Conservation (phyloP, 371 early-diverging fungal genomes). For the Mucor velutinosus region DNA sequence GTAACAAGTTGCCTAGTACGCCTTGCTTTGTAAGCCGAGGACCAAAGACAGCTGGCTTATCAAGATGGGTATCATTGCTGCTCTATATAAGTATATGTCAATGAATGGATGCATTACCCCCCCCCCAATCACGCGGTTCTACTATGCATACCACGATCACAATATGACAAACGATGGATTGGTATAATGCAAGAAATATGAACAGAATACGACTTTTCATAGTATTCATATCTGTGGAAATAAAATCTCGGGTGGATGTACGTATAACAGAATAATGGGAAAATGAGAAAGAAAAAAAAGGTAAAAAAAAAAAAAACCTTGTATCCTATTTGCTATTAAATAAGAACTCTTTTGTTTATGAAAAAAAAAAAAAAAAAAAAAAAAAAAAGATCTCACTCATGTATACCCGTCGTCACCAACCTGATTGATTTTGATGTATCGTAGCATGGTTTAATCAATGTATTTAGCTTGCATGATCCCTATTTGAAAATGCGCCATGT, state of each 20-base stretch:
- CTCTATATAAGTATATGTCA: not conserved
- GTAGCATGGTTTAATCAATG: not conserved
- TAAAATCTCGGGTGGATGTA: not conserved
- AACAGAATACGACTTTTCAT: not conserved
- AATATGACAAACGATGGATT: not conserved
- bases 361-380: too few relatives aligned
- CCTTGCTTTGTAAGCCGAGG: constrained; percentile 8
- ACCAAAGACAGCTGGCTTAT: constrained; percentile 17
- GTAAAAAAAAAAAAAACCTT: not conserved
- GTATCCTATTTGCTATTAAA: not conserved
- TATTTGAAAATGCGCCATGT: not conserved
- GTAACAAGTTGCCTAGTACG: constrained; percentile 6
- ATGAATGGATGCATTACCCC: not conserved
- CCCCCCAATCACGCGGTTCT: not conserved
- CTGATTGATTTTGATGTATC: not conserved
- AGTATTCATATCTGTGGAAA: not conserved
- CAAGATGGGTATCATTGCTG: constrained; percentile 19
- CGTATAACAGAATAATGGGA: not conserved
- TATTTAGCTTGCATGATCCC: not conserved
- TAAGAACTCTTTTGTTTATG: not conserved
- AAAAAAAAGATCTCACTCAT: not conserved
- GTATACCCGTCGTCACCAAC: not conserved
- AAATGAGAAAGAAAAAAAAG: not conserved
- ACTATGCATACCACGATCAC: not conserved
- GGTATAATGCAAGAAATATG: not conserved